A percentile compares a stretch with the other conserved stretches of the same genome.
These are phyloP conservation scores for Penicillium sp. DNA, from an alignment of 2,329 filamentous ascomycete species.

Conservation along the genomic window DNA sequence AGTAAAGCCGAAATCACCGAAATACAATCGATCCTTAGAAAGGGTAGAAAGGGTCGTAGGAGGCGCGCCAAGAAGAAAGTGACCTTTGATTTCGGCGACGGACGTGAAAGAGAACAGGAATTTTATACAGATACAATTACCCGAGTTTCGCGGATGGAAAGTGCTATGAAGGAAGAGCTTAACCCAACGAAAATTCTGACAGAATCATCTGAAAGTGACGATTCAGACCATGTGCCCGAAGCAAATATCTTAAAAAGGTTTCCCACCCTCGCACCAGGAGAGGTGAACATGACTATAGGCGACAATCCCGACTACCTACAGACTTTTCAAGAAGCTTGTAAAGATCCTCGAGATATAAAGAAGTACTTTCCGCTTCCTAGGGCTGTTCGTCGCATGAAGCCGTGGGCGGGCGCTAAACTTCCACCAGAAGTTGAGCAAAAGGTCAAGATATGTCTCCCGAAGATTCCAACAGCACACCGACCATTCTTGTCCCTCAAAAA, in stretches of 20 bases:
- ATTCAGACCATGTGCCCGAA: neutral
- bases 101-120: too few species aligned
- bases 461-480: neutral
- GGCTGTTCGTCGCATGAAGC: neutral
- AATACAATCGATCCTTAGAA: too few species aligned
- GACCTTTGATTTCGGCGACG: neutral
- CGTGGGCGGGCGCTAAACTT: neutral
- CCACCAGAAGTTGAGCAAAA: neutral
- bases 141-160: neutral
- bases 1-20: too few species aligned
- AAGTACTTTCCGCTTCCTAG: neutral
- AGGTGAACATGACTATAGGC: neutral
- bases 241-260: neutral
- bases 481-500: neutral
- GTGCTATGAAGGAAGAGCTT: neutral
- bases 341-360: neutral
- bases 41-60: neutral
- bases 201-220: neutral
- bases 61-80: neutral
- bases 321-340: neutral
- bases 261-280: neutral
- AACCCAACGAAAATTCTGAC: neutral
- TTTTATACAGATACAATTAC: neutral
- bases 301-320: neutral
- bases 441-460: neutral